phyloP scores from a whole-genome alignment of 768 basidiomycete genomes.

The Royoungia palumana region DNA sequence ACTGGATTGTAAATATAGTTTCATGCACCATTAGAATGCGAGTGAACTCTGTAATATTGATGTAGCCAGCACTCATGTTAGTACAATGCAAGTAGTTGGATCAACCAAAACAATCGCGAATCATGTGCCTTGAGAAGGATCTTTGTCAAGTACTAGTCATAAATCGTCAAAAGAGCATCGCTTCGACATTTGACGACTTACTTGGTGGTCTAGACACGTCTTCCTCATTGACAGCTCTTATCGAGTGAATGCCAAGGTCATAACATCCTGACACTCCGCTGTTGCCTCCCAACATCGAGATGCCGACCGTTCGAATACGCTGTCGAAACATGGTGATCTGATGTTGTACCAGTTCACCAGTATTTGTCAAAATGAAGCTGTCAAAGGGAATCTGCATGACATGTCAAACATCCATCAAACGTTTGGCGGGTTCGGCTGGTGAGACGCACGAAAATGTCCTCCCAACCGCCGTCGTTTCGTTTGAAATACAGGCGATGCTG shows the following conservation, averaged over 20 bases:
- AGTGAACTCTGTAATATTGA: not conserved
- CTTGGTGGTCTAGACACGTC: slow-evolving; percentile 41
- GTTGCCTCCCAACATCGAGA: slow-evolving; percentile 85
- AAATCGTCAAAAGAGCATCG: not conserved
- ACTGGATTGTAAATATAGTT: slow-evolving; percentile 27
- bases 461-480: slow-evolving; percentile 66
- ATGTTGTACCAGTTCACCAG: slow-evolving; percentile 63
- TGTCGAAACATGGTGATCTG: slow-evolving; percentile 77
- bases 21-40: slow-evolving; percentile 12
- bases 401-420: slow-evolving; percentile 7
- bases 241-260: slow-evolving; percentile 79
- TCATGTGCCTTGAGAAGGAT: slow-evolving; percentile 25
- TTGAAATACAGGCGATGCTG: slow-evolving; percentile 88
- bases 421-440: not conserved
- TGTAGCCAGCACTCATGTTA: not conserved
- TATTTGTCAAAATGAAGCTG: slow-evolving; percentile 71
- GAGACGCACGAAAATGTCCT: slow-evolving; percentile 69
- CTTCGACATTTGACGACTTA: slow-evolving; percentile 15
- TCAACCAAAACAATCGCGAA: not conserved
- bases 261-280: slow-evolving; percentile 70
- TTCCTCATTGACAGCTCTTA: slow-evolving; percentile 78
- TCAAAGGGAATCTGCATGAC: slow-evolving; percentile 70
- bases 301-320: slow-evolving; percentile 75
- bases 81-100: not conserved
- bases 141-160: slow-evolving; percentile 23